These are phyloP conservation scores for Barnettozyma sucrosica DNA, from an alignment of 805 yeast genomes.

Conservation along the genomic window DNA sequence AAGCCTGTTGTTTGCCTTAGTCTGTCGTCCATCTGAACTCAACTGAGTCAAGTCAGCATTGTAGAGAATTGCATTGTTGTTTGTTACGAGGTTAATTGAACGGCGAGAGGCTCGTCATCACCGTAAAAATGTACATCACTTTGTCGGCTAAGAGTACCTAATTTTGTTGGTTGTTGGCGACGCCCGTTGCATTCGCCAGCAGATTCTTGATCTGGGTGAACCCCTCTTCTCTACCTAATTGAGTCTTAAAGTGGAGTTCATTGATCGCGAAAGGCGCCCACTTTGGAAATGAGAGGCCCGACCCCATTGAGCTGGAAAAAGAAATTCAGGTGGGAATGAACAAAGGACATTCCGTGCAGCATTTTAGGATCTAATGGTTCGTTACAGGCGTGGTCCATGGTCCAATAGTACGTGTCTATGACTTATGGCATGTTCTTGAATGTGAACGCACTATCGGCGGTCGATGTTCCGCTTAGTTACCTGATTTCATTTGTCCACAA, in stretches of 20 bases:
- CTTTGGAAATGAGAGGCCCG: not conserved
- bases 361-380: too few relatives aligned
- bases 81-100: too few relatives aligned
- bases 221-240: not conserved
- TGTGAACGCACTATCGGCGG: not conserved
- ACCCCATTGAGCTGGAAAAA: not conserved
- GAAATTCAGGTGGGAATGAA: not conserved
- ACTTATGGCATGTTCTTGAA: not conserved
- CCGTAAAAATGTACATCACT: too few relatives aligned
- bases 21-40: too few relatives aligned
- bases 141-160: not conserved
- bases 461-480: not conserved
- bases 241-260: not conserved
- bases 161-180: not conserved
- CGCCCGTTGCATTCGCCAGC: not conserved
- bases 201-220: not conserved
- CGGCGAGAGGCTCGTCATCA: too few relatives aligned
- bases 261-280: not conserved
- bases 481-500: not conserved
- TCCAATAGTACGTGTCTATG: too few relatives aligned
- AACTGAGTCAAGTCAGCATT: too few relatives aligned
- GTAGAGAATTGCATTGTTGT: too few relatives aligned
- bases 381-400: too few relatives aligned
- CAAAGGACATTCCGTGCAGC: not conserved
- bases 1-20: too few relatives aligned